Evolutionary conservation across 495 filamentous ascomycete genomes (phyloP).

Genomic region (Annulohypoxylon maeteangense): DNA sequence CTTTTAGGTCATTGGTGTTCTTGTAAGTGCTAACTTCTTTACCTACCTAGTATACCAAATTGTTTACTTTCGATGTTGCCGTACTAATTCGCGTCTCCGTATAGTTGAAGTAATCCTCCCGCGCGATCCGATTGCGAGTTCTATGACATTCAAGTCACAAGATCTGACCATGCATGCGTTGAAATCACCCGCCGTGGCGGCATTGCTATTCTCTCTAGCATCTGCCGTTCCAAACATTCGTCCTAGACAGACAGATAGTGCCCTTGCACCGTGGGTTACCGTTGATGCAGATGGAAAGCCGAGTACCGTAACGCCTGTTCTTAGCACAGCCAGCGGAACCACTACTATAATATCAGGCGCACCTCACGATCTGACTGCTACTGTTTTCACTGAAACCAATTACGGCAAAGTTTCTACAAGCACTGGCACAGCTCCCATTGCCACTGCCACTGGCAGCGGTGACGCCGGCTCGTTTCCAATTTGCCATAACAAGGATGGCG

Average conservation of each 20-base stretch:
- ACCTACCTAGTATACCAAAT: background rate
- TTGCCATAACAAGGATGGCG: constrained; percentile 54
- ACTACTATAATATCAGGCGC: constrained; percentile 53
- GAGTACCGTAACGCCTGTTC: constrained; percentile 52
- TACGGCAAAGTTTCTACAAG: constrained; percentile 45
- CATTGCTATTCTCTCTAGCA: constrained; percentile 32
- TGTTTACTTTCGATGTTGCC: background rate
- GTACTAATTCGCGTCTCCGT: constrained; percentile 1
- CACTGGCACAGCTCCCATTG: constrained; percentile 43
- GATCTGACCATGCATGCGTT: constrained; percentile 23
- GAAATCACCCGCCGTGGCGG: constrained; percentile 12
- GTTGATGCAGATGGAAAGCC: constrained; percentile 52
- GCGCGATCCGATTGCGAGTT: constrained; percentile 17
- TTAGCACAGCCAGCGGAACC: constrained; percentile 53
- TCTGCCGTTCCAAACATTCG: constrained; percentile 32
- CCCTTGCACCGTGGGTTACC: constrained; percentile 53
- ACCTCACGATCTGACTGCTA: constrained; percentile 54
- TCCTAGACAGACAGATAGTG: constrained; percentile 39
- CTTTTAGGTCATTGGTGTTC: constrained; percentile 5
- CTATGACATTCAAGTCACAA: background rate
- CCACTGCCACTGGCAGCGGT: constrained; percentile 45
- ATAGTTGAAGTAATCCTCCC: background rate
- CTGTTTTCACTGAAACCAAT: constrained; percentile 52
- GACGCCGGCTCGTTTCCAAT: constrained; percentile 48
- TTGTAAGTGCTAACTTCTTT: constrained; percentile 4